These are phyloP conservation scores for Lactuca sativa DNA, from an alignment of 129 eudicot species.

Conservation along the genomic window DNA sequence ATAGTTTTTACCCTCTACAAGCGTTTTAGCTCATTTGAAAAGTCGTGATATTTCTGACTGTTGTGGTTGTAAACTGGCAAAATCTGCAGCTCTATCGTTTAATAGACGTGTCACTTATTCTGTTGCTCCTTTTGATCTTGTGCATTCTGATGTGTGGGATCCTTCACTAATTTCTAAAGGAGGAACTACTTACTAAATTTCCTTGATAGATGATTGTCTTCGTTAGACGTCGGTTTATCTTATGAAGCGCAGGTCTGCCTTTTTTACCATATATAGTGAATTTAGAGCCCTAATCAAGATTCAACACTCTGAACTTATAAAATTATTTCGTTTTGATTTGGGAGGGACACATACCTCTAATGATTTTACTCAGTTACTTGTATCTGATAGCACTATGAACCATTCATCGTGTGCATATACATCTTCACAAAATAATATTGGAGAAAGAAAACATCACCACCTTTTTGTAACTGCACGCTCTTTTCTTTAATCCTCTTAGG, in stretches of 20 bases:
- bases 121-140: conserved; percentile 1
- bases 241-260: background rate
- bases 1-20: background rate
- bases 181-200: background rate
- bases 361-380: background rate
- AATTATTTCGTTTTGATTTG: background rate
- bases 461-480: background rate
- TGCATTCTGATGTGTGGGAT: conserved; percentile 6
- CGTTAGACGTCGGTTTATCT: background rate
- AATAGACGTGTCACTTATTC: background rate
- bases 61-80: background rate
- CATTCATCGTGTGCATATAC: background rate
- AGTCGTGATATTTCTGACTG: background rate
- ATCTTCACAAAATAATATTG: background rate
- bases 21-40: background rate
- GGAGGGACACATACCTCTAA: background rate
- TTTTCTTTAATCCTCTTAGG: background rate
- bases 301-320: background rate
- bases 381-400: background rate
- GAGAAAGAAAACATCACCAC: conserved; percentile 1
- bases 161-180: background rate
- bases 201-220: background rate
- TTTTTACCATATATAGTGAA: background rate
- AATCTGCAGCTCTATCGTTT: background rate
- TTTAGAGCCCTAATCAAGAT: background rate